Percentiles rank a stretch among this genome's conserved stretches.
Evolutionary conservation across 2,329 filamentous ascomycete genomes (phyloP).

Genomic region (Sphaerostilbella broomeana): DNA sequence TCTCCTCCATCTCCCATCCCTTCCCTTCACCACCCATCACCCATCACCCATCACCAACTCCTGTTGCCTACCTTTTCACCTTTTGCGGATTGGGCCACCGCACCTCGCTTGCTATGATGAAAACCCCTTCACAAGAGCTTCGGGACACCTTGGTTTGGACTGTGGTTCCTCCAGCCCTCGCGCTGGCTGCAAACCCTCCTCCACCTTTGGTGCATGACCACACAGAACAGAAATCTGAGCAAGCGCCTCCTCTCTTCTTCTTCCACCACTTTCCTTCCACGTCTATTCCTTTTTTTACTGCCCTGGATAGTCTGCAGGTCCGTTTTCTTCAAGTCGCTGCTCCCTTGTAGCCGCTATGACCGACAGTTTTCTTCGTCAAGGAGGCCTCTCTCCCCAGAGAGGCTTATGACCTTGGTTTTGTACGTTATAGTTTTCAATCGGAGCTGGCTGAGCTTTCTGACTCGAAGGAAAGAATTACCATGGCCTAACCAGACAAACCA

Average conservation of each 20-base stretch:
- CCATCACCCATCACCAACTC: too few relatives aligned
- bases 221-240: conserved; percentile 49
- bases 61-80: too few relatives aligned
- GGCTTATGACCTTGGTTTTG: conserved; percentile 24
- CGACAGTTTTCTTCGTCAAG: conserved; percentile 20
- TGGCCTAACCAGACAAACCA: conserved; percentile 1
- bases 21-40: too few relatives aligned
- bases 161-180: too few relatives aligned
- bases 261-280: conserved; percentile 1
- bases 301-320: too few relatives aligned
- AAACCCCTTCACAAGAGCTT: conserved; percentile 3
- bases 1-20: too few relatives aligned
- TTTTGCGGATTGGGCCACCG: background rate
- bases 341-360: conserved; percentile 31
- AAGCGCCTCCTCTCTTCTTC: conserved; percentile 16
- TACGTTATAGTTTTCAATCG: conserved; percentile 47
- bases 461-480: background rate
- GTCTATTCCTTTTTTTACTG: conserved; percentile 1
- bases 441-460: conserved; percentile 37
- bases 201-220: background rate
- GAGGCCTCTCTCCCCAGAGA: conserved; percentile 14
- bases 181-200: background rate
- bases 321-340: conserved; percentile 5
- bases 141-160: too few relatives aligned
- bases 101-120: conserved; percentile 9